Conservation (phyloP, 2,329 filamentous ascomycete species). For the Cladosporium velox region DNA sequence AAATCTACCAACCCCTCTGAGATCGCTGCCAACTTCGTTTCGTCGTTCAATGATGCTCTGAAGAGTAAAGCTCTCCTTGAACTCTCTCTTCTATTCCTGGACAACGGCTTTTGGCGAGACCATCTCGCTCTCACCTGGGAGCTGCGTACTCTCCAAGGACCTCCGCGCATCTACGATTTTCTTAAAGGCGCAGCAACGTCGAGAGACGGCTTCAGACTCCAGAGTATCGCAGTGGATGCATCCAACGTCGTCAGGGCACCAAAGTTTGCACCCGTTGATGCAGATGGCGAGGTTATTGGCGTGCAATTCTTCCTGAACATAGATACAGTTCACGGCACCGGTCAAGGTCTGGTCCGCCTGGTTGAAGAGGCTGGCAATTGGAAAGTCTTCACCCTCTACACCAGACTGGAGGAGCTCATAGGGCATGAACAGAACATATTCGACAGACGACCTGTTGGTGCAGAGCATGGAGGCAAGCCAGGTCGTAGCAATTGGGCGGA, state of each 20-base stretch:
- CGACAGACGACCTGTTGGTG: background rate
- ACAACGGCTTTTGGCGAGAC: constrained; percentile 53
- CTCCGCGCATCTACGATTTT: constrained; percentile 43
- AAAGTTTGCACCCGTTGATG: constrained; percentile 32
- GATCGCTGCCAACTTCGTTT: background rate
- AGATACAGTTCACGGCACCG: constrained; percentile 29
- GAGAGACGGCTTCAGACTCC: constrained; percentile 37
- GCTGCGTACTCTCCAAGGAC: constrained; percentile 55
- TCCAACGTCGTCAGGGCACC: constrained; percentile 24
- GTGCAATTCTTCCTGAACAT: constrained; percentile 35
- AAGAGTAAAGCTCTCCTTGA: background rate
- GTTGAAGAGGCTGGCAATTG: constrained; percentile 37
- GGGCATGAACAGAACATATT: constrained; percentile 32
- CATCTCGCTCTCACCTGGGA: constrained; percentile 60
- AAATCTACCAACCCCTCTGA: background rate
- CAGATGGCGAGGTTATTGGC: constrained; percentile 32
- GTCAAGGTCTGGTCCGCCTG: constrained; percentile 40
- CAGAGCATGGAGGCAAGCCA: constrained; percentile 26
- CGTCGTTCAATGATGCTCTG: constrained; percentile 1
- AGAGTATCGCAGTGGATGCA: constrained; percentile 18
- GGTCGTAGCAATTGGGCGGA: constrained; percentile 34
- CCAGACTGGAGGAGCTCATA: constrained; percentile 41
- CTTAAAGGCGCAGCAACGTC: constrained; percentile 38
- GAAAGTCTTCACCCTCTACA: constrained; percentile 45
- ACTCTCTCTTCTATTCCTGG: constrained; percentile 5